Conservation (phyloP, 2,329 filamentous ascomycete species). For the Fragosphaeria purpurea region DNA sequence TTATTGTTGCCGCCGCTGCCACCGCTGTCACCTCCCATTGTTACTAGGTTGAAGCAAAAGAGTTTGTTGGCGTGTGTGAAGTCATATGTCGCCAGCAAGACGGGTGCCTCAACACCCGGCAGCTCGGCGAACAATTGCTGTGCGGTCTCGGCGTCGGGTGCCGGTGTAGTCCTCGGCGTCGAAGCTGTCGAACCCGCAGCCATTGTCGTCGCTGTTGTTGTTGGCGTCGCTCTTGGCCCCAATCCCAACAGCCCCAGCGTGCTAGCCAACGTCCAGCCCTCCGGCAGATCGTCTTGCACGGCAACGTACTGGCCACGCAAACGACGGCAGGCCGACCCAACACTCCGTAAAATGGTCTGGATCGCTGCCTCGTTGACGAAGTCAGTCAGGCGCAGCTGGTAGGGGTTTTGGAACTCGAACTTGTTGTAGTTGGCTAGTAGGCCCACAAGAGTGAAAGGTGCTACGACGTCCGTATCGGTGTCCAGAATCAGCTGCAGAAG, state of each 20-base stretch:
- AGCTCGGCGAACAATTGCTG: conserved; percentile 72
- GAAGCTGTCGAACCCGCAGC: conserved; percentile 41
- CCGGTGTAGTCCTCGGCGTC: conserved; percentile 48
- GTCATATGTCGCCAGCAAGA: conserved; percentile 81
- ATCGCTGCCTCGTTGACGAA: conserved; percentile 91
- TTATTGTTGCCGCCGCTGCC: conserved; percentile 27
- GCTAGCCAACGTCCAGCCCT: conserved; percentile 74
- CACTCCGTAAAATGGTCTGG: conserved; percentile 65
- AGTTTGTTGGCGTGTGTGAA: conserved; percentile 92
- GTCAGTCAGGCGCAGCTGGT: conserved; percentile 81
- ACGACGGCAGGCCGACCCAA: conserved; percentile 60
- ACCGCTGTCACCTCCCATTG: conserved; percentile 33
- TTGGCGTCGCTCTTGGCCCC: conserved; percentile 27
- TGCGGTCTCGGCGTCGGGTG: conserved; percentile 66
- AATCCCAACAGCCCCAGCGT: conserved; percentile 80
- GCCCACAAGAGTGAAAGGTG: conserved; percentile 63
- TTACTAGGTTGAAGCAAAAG: conserved; percentile 79
- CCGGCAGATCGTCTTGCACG: conserved; percentile 80
- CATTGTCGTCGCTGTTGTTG: no score
- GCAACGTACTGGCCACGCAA: conserved; percentile 70
- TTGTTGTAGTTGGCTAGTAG: conserved; percentile 97
- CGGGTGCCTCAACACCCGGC: conserved; percentile 69
- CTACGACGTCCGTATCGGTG: conserved; percentile 35
- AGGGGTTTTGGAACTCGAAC: conserved; percentile 96
- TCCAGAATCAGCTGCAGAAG: conserved; percentile 63